A percentile compares a stretch with the other conserved stretches of the same genome.
Conservation (phyloP, 768 basidiomycete species). For the Russula ochroleuca region DNA sequence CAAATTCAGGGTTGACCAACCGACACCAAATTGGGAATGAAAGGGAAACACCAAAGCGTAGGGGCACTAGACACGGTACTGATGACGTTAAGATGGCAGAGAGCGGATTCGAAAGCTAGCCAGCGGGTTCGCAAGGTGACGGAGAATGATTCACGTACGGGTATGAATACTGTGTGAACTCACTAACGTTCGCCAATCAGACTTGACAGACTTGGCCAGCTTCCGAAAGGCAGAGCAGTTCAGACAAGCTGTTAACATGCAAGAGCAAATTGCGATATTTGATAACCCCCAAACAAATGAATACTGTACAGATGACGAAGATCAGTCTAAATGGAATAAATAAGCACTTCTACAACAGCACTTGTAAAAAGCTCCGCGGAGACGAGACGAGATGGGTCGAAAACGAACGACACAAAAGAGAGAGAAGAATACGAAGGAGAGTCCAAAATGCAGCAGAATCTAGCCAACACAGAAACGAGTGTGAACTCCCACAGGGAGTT, state of each 20-base stretch:
- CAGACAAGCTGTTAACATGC: background rate
- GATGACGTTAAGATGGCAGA: background rate
- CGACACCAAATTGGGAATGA: background rate
- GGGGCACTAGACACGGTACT: background rate
- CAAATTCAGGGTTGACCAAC: background rate
- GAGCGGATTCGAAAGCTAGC: too few relatives aligned
- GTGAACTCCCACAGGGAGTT: background rate
- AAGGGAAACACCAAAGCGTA: background rate
- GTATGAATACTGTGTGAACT: background rate
- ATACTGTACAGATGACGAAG: background rate
- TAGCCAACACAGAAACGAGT: background rate
- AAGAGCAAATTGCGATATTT: background rate
- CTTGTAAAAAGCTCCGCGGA: background rate
- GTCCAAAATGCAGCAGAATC: background rate
- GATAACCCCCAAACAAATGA: background rate
- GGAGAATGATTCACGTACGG: background rate
- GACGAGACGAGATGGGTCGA: background rate
- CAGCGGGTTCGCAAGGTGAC: background rate
- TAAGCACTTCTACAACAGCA: background rate
- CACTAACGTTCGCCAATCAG: background rate
- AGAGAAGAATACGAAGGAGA: background rate
- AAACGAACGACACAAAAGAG: background rate
- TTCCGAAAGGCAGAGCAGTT: background rate
- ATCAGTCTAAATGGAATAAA: background rate
- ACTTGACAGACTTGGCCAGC: background rate